Conservation (phyloP, 371 early-diverging fungal species). For the Phascolomyces articulosus region DNA sequence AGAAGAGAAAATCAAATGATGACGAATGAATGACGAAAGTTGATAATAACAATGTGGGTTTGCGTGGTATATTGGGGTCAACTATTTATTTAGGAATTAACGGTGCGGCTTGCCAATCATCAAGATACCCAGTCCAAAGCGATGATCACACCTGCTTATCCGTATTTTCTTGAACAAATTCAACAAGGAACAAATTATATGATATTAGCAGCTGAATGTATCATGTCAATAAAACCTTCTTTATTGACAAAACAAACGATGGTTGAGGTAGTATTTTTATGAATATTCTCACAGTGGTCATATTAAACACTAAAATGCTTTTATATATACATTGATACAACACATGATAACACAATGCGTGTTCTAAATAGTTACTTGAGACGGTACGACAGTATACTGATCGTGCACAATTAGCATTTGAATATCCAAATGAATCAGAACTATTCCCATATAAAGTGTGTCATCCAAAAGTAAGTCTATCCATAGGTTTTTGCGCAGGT, state of each 20-base stretch:
- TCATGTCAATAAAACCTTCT: conserved; percentile 8
- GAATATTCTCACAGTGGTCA: no score
- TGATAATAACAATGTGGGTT: neutral
- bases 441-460: conserved; percentile 54
- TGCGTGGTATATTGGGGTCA: no score
- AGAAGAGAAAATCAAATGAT: no score
- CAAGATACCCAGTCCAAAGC: conserved; percentile 36
- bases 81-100: conserved; percentile 34
- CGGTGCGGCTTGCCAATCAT: conserved; percentile 36
- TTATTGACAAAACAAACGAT: conserved; percentile 26
- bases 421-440: conserved; percentile 40
- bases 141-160: conserved; percentile 23
- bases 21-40: neutral
- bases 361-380: conserved; percentile 44
- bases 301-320: no score
- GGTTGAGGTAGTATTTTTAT: conserved; percentile 28
- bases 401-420: conserved; percentile 43
- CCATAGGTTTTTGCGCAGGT: neutral
- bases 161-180: conserved; percentile 50
- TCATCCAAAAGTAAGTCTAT: conserved; percentile 43
- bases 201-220: conserved; percentile 28
- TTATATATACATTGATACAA: no score
- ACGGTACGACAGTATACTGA: conserved; percentile 36
- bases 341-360: no score
- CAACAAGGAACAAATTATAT: conserved; percentile 44